Evolutionary conservation across 2,329 filamentous ascomycete genomes (phyloP), one percentile per base, ranked within the genome.

Genomic region (Claviceps spartinae): DNA sequence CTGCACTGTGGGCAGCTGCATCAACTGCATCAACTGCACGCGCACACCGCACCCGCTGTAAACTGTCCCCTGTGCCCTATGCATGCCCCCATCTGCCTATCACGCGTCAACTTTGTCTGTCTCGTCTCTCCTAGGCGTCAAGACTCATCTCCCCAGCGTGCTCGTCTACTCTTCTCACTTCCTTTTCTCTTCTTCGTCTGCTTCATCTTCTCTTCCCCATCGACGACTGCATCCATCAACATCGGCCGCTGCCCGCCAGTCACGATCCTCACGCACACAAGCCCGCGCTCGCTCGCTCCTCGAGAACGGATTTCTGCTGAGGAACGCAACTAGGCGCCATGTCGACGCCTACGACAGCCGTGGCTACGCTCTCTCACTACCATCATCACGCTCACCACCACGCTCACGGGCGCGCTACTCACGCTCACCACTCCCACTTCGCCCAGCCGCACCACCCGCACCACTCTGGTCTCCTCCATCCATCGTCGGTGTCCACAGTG

Each of bases 291-390:
- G 8, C 40, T 42, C 18, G n/a, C 40, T 20, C 40, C n/a, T 42
- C 40, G 3, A 18, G 8, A n/a, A 18, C 11, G 8, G 40, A 22
- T 9, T 22, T 11, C 8, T 44, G 40, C 51, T 44, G 44, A 48
- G 52, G 48, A 47, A 53, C 18, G 30, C 43, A 14, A 26, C 43
- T 14, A 20, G 26, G 26, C 50, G 53, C 56, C 62, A 90, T 91
- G 86, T 90, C 86, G 75, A 89, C 86, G 60, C 86, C 86, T 60
- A 88, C 85, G 56, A 85, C 83, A 63, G 83, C 83, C 62, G 85
- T 83, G 67, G 82, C 82, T 63, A 85, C 82, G 59, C 75, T 87
- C 64, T 82, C 82, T 65, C 79, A 78, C 62, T 82, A 83, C 68
- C 79, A 30, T 9, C 26, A 26, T 1, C 43, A 45, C 24, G 5